A percentile compares a stretch with the other conserved stretches of the same genome.
These are phyloP conservation scores for Mortierella sp. DNA, from an alignment of 371 early-diverging fungal species.

Conservation along the genomic window DNA sequence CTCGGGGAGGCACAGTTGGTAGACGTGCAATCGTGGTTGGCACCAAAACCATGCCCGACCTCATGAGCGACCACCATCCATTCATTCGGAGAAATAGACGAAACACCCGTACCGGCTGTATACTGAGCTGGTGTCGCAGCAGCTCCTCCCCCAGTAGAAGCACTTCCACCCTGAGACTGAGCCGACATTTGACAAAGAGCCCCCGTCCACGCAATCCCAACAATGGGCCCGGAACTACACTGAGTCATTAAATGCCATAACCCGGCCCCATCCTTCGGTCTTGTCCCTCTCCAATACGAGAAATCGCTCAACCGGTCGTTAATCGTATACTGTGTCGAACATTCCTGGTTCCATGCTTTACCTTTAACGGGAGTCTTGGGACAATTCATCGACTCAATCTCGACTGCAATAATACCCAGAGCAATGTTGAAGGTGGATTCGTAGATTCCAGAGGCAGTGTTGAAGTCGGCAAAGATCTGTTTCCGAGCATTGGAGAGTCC, in stretches of 20 bases:
- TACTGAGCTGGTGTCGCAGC: not conserved
- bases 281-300: conserved; percentile 87
- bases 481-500: conserved; percentile 69
- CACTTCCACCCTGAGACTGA: conserved; percentile 53
- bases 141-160: not conserved
- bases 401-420: conserved; percentile 88
- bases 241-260: conserved; percentile 96
- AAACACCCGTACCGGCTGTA: conserved; percentile 89
- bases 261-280: conserved; percentile 80
- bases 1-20: conserved; percentile 59
- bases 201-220: conserved; percentile 95
- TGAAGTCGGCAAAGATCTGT: conserved; percentile 84
- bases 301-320: conserved; percentile 90
- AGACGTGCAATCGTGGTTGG: conserved; percentile 77
- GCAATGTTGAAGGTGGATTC: conserved; percentile 93
- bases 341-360: conserved; percentile 87
- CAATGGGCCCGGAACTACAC: conserved; percentile 89
- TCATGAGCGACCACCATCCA: conserved; percentile 98
- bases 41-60: conserved; percentile 94
- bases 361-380: conserved; percentile 61
- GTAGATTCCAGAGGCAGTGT: conserved; percentile 86
- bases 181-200: conserved; percentile 77
- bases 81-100: conserved; percentile 82
- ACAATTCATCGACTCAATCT: conserved; percentile 76
- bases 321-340: conserved; percentile 81